phyloP scores from a whole-genome alignment of 148 eudicot genomes.

The Polygonum aviculare region DNA sequence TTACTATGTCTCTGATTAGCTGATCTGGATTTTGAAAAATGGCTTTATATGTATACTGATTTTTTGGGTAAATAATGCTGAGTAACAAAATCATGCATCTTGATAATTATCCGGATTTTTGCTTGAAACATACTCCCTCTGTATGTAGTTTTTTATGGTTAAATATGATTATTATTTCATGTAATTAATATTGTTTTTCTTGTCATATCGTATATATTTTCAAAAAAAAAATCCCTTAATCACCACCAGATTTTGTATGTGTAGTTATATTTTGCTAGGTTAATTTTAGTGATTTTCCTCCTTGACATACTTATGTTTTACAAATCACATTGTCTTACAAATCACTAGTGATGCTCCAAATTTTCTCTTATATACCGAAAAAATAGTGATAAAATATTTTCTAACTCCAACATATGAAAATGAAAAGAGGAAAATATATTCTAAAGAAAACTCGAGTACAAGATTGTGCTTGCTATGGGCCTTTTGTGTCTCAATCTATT shows the following conservation, averaged over 20 bases:
- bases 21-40: neutral
- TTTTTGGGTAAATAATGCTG: neutral
- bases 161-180: neutral
- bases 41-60: neutral
- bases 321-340: too few relatives aligned
- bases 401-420: neutral
- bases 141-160: neutral
- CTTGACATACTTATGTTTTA: too few relatives aligned
- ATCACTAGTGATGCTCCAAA: neutral
- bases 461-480: neutral
- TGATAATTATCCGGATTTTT: neutral
- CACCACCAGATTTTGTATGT: too few relatives aligned
- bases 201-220: too few relatives aligned
- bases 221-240: too few relatives aligned
- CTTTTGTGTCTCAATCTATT: constrained; percentile 5
- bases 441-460: neutral
- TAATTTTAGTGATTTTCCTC: too few relatives aligned
- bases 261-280: too few relatives aligned
- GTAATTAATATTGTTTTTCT: too few relatives aligned
- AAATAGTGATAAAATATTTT: neutral
- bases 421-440: neutral
- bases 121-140: too few relatives aligned
- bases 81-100: neutral
- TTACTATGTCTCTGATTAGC: neutral
- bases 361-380: neutral